Conservation (phyloP, 1,284 basidiomycete genomes). For the Pseudozyma pruni region DNA sequence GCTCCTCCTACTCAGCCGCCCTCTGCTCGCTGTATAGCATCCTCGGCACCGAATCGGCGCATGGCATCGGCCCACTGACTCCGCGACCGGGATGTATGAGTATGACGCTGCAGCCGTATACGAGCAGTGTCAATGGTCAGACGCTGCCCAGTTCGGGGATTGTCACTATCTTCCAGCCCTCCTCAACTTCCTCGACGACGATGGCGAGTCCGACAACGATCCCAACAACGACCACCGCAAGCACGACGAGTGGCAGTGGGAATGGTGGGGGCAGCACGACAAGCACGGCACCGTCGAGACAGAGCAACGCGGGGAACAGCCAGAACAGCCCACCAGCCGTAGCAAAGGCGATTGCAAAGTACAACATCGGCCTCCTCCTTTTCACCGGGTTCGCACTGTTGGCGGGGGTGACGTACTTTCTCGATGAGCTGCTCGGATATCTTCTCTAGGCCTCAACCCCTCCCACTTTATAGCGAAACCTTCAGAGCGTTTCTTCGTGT, state of each 20-base stretch:
- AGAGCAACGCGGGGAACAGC: conserved; percentile 16
- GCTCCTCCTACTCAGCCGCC: conserved; percentile 10
- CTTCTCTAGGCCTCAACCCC: no score
- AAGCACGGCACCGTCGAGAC: conserved; percentile 8
- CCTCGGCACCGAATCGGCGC: conserved; percentile 18
- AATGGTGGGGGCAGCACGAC: background rate
- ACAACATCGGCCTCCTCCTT: conserved; percentile 37
- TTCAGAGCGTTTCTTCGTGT: no score
- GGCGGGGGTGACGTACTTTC: conserved; percentile 39
- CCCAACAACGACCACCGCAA: background rate
- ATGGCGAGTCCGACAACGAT: conserved; percentile 3
- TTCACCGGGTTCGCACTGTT: conserved; percentile 32
- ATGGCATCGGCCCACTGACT: conserved; percentile 36
- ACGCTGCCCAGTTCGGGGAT: conserved; percentile 30
- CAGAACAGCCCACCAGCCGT: conserved; percentile 5
- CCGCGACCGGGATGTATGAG: conserved; percentile 16
- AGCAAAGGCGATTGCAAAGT: conserved; percentile 23
- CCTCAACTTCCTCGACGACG: conserved; percentile 5
- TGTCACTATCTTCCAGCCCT: conserved; percentile 26
- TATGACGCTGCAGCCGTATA: conserved; percentile 14
- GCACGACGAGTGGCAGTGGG: background rate
- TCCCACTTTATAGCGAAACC: no score
- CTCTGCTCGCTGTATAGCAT: conserved; percentile 22
- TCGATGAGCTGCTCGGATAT: conserved; percentile 37
- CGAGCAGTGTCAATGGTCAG: conserved; percentile 24